Conservation (phyloP, 164 flowering plant genomes). For the Magnolia officinalis region DNA sequence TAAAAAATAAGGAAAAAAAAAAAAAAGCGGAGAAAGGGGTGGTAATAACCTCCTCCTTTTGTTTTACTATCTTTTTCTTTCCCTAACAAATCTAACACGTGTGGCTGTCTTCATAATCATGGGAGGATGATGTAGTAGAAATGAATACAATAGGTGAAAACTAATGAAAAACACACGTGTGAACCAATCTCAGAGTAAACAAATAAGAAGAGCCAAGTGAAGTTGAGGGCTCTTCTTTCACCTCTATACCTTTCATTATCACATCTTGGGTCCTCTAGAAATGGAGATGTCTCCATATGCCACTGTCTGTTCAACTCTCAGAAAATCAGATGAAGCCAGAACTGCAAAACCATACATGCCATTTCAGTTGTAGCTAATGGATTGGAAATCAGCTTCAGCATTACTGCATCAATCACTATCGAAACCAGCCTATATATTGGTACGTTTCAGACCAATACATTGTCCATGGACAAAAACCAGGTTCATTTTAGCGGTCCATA, state of each 20-base stretch:
- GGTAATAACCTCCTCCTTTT: too few species aligned
- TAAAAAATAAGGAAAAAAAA: too few species aligned
- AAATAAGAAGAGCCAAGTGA: neutral
- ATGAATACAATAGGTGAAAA: neutral
- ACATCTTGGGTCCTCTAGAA: constrained; percentile 79
- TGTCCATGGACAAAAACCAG: neutral
- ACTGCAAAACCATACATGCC: constrained; percentile 40
- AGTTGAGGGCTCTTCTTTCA: constrained; percentile 12
- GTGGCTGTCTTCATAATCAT: neutral
- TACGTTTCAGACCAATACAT: neutral
- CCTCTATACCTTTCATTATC: neutral
- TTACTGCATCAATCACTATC: too few species aligned
- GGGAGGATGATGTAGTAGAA: neutral
- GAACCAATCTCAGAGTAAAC: neutral
- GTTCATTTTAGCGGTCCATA: too few species aligned
- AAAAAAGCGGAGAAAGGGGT: too few species aligned
- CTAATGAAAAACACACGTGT: constrained; percentile 2
- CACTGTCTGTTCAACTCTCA: constrained; percentile 55
- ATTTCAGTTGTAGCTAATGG: neutral
- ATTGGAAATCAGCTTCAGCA: too few species aligned
- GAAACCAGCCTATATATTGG: neutral
- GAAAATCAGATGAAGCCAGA: constrained; percentile 52
- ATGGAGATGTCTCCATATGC: constrained; percentile 77
- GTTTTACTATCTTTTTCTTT: too few species aligned
- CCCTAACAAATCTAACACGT: neutral